These are phyloP conservation scores for Termitomyces sp. DNA, from an alignment of 768 basidiomycete genomes.

Conservation along the genomic window DNA sequence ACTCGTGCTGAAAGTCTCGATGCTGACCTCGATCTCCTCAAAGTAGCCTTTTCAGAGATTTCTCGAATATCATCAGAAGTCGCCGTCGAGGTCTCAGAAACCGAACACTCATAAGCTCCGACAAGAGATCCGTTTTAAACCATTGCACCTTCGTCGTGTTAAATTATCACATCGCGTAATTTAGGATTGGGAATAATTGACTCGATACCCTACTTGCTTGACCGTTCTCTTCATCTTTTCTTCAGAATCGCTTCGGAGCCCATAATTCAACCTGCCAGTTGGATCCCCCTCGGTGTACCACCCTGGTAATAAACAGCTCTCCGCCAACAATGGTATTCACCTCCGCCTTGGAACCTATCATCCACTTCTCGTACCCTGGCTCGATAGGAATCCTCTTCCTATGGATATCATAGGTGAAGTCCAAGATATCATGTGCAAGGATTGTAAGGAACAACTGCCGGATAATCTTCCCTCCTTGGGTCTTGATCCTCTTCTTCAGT, in stretches of 20 bases:
- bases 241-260: slow-evolving; percentile 17
- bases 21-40: slow-evolving; percentile 75
- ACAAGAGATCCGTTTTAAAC: neutral
- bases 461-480: slow-evolving; percentile 28
- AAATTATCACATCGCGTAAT: slow-evolving; percentile 1
- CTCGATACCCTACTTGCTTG: neutral
- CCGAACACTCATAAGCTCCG: neutral
- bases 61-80: slow-evolving; percentile 73
- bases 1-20: slow-evolving; percentile 82
- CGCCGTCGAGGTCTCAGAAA: slow-evolving; percentile 37
- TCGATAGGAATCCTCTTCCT: slow-evolving; percentile 25
- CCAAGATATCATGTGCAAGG: slow-evolving; percentile 26
- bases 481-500: slow-evolving; percentile 32
- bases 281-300: slow-evolving; percentile 36
- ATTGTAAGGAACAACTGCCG: slow-evolving; percentile 25
- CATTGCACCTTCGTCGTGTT: neutral
- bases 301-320: slow-evolving; percentile 33
- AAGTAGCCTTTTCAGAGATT: slow-evolving; percentile 81
- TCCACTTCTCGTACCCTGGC: slow-evolving; percentile 35
- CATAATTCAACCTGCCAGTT: slow-evolving; percentile 42
- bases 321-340: slow-evolving; percentile 20
- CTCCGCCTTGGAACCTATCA: slow-evolving; percentile 20
- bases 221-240: neutral
- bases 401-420: slow-evolving; percentile 25
- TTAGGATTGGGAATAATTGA: neutral